These are phyloP conservation scores for Paecilomyces dactylethromorphus DNA, from an alignment of 2,329 filamentous ascomycete species.

Conservation along the genomic window DNA sequence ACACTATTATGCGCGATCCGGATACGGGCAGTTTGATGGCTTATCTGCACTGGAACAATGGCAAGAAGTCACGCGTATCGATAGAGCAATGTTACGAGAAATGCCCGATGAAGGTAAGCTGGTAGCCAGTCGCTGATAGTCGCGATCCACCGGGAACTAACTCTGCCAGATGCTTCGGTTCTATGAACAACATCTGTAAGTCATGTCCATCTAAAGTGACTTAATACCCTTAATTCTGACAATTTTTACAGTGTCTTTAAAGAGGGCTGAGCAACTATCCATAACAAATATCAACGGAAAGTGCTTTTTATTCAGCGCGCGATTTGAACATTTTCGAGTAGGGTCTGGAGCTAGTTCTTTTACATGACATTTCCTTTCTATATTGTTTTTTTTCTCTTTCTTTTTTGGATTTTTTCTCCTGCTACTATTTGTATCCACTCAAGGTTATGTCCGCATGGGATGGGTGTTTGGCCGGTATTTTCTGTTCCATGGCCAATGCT, in stretches of 20 bases:
- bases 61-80: constrained; percentile 35
- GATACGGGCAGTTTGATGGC: constrained; percentile 27
- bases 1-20: constrained; percentile 36
- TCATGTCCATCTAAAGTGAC: constrained; percentile 4
- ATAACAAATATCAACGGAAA: neutral
- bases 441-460: neutral
- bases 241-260: constrained; percentile 27
- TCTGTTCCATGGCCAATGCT: neutral
- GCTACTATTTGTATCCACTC: neutral
- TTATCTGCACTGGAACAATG: constrained; percentile 39
- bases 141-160: constrained; percentile 7
- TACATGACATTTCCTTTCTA: neutral
- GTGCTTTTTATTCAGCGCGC: neutral
- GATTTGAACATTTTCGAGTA: neutral
- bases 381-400: neutral
- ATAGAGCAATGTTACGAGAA: constrained; percentile 35
- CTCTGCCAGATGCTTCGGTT: constrained; percentile 39
- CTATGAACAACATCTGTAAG: constrained; percentile 44
- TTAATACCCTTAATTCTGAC: constrained; percentile 5
- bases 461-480: neutral
- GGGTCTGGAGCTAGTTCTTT: neutral
- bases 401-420: neutral
- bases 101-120: constrained; percentile 35
- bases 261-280: constrained; percentile 14
- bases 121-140: neutral